Conservation (phyloP, 202 grass and related monocot genomes). For the Setaria viridis region DNA sequence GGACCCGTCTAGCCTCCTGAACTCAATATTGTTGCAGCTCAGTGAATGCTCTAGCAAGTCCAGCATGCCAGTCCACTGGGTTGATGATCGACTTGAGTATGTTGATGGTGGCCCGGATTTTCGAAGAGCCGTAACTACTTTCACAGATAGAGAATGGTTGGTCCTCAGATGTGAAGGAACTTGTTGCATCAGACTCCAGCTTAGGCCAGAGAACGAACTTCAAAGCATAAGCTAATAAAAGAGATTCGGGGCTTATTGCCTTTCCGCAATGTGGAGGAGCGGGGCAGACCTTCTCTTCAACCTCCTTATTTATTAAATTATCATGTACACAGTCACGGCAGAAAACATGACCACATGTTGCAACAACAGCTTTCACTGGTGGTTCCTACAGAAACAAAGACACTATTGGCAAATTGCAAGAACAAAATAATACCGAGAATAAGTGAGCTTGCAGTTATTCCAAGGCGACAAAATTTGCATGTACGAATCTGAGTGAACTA, state of each 20-base stretch:
- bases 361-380: slow-evolving; percentile 58
- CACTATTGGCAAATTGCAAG: background rate
- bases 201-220: slow-evolving; percentile 53
- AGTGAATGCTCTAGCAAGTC: slow-evolving; percentile 81
- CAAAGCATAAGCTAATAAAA: slow-evolving; percentile 57
- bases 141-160: slow-evolving; percentile 49
- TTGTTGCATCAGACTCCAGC: slow-evolving; percentile 41
- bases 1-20: slow-evolving; percentile 76
- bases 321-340: slow-evolving; percentile 61
- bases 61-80: slow-evolving; percentile 92
- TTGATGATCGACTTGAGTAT: slow-evolving; percentile 57
- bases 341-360: slow-evolving; percentile 76
- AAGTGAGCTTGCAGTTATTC: background rate
- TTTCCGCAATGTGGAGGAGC: slow-evolving; percentile 43
- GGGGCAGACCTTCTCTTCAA: slow-evolving; percentile 40
- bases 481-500: slow-evolving; percentile 11
- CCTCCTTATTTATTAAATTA: slow-evolving; percentile 44
- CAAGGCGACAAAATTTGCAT: background rate
- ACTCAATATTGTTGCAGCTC: slow-evolving; percentile 59
- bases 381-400: slow-evolving; percentile 47
- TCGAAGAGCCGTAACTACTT: slow-evolving; percentile 77
- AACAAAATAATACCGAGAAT: background rate
- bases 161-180: slow-evolving; percentile 34
- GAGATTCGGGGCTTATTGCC: slow-evolving; percentile 41
- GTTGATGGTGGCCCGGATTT: slow-evolving; percentile 61